phyloP scores from a whole-genome alignment of 768 basidiomycete species.

The Podaxis carcinomalis region DNA sequence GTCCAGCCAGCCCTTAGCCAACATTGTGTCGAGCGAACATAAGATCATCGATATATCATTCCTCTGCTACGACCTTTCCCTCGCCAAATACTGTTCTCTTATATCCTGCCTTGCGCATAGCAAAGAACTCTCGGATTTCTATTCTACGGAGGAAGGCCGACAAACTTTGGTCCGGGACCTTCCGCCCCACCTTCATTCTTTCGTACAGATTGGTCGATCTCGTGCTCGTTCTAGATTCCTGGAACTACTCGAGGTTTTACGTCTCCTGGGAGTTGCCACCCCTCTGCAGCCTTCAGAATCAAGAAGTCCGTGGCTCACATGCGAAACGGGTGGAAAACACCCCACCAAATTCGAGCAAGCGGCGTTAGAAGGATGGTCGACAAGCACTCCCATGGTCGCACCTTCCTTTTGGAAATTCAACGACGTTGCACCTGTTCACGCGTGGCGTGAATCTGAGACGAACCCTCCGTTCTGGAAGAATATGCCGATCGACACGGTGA shows the following conservation, averaged over 20 bases:
- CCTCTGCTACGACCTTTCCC: conserved; percentile 60
- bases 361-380: conserved; percentile 38
- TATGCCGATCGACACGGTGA: conserved; percentile 32
- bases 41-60: conserved; percentile 58
- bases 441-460: conserved; percentile 52
- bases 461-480: conserved; percentile 54
- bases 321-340: conserved; percentile 35
- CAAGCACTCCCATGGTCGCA: conserved; percentile 38
- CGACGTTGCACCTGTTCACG: conserved; percentile 47
- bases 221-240: conserved; percentile 56
- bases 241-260: conserved; percentile 58
- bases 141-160: conserved; percentile 44
- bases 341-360: conserved; percentile 44
- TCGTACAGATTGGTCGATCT: conserved; percentile 56
- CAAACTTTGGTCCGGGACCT: conserved; percentile 49
- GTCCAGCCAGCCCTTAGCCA: conserved; percentile 27
- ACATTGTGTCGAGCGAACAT: conserved; percentile 48
- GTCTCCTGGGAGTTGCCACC: conserved; percentile 50
- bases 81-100: conserved; percentile 61
- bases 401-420: conserved; percentile 67
- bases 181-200: conserved; percentile 42
- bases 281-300: conserved; percentile 49
- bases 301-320: conserved; percentile 40
- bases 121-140: conserved; percentile 50
- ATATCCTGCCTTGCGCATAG: conserved; percentile 53